These are phyloP conservation scores for Suillus brevipes DNA, from an alignment of 768 basidiomycete genomes.

Conservation along the genomic window DNA sequence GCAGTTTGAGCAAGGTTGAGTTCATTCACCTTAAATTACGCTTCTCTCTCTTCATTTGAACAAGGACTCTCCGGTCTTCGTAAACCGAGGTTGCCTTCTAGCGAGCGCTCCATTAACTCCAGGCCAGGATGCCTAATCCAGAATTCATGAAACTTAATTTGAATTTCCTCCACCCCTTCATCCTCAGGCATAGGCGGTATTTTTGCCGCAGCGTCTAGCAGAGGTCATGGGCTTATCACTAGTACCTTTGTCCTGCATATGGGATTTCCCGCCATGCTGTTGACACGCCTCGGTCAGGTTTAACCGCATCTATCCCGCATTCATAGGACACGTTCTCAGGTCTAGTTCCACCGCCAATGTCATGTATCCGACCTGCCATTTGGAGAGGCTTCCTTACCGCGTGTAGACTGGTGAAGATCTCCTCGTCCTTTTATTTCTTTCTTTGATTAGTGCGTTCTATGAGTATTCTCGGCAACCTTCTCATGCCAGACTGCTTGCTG, in stretches of 20 bases:
- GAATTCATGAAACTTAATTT: slow-evolving; percentile 17
- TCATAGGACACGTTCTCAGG: slow-evolving; percentile 62
- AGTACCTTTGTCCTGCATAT: slow-evolving; percentile 56
- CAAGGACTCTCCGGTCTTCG: slow-evolving; percentile 33
- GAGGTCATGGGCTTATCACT: slow-evolving; percentile 44
- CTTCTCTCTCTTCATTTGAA: slow-evolving; percentile 38
- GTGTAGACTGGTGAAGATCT: slow-evolving; percentile 29
- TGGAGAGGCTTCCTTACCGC: slow-evolving; percentile 45
- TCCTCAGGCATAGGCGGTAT: slow-evolving; percentile 4
- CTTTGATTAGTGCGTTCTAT: slow-evolving; percentile 34
- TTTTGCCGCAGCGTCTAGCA: slow-evolving; percentile 14
- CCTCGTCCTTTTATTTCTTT: slow-evolving; percentile 28
- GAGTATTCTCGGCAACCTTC: slow-evolving; percentile 28
- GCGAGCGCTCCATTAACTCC: slow-evolving; percentile 23
- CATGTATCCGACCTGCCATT: slow-evolving; percentile 59
- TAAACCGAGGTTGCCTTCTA: slow-evolving; percentile 31
- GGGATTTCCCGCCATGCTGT: slow-evolving; percentile 59
- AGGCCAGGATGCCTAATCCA: slow-evolving; percentile 29
- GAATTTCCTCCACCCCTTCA: slow-evolving; percentile 6
- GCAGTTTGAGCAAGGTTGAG: slow-evolving; percentile 34
- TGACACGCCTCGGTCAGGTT: slow-evolving; percentile 53
- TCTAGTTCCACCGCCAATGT: slow-evolving; percentile 48
- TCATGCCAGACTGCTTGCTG: slow-evolving; percentile 21
- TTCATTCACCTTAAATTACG: slow-evolving; percentile 44
- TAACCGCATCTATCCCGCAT: slow-evolving; percentile 60